Conservation (phyloP, 306 rosid species). For the Vicia faba region DNA sequence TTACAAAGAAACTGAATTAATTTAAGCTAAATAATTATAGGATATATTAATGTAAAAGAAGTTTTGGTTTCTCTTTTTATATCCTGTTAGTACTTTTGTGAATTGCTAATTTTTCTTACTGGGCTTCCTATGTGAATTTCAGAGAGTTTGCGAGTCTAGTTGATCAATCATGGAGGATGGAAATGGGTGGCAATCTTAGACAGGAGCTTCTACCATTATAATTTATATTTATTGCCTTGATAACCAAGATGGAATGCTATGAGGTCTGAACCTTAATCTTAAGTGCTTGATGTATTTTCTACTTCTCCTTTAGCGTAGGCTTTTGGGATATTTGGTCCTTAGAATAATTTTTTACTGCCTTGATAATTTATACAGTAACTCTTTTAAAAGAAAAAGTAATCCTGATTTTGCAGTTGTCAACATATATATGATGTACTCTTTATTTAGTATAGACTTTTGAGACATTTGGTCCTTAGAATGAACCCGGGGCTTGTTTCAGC, state of each 20-base stretch:
- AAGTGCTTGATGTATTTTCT: slow-evolving; percentile 34
- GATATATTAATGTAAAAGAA: neutral
- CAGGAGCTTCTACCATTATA: slow-evolving; percentile 58
- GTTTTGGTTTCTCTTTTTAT: slow-evolving; percentile 24
- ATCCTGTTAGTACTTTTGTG: slow-evolving; percentile 4
- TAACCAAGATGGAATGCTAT: slow-evolving; percentile 39
- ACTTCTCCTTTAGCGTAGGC: neutral
- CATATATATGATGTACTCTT: slow-evolving; percentile 20
- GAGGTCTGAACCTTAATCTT: slow-evolving; percentile 51
- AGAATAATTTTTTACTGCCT: neutral
- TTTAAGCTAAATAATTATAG: neutral
- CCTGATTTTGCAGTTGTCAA: slow-evolving; percentile 15
- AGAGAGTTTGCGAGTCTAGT: slow-evolving; percentile 79
- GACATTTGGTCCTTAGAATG: slow-evolving; percentile 23
- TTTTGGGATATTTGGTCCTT: too few relatives aligned
- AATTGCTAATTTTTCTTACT: slow-evolving; percentile 34
- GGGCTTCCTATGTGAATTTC: slow-evolving; percentile 45
- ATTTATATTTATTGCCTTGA: slow-evolving; percentile 35
- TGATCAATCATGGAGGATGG: slow-evolving; percentile 88
- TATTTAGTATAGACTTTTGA: slow-evolving; percentile 13
- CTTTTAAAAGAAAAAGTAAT: neutral
- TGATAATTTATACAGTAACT: slow-evolving; percentile 20
- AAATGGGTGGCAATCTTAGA: slow-evolving; percentile 87
- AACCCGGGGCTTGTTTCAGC: neutral
- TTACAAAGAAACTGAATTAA: slow-evolving; percentile 5